Percentiles rank a stretch among this genome's conserved stretches.
Evolutionary conservation across 352 stramenopile species (phyloP).

Genomic region (Stephanocyclus meneghinianus): DNA sequence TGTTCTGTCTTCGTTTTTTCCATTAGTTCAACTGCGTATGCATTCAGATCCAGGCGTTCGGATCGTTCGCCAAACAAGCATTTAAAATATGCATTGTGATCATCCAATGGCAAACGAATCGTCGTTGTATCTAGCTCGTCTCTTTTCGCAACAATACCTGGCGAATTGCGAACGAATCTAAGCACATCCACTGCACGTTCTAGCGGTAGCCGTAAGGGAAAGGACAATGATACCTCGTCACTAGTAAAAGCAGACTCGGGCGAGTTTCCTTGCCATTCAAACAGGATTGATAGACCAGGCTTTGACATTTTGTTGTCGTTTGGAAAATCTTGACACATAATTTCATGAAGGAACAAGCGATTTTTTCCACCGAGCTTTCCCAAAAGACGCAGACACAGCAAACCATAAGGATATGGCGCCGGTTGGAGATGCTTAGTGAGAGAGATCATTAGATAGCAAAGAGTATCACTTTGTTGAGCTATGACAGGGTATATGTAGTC

Average conservation of each 20-base stretch:
- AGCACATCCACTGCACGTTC: conserved; percentile 63
- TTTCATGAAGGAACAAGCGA: conserved; percentile 87
- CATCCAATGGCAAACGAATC: conserved; percentile 6
- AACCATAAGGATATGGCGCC: conserved; percentile 95
- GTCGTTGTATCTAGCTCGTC: conserved; percentile 77
- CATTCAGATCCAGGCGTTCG: conserved; percentile 48
- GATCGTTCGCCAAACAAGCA: conserved; percentile 29
- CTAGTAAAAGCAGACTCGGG: not conserved
- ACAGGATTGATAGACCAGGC: conserved; percentile 46
- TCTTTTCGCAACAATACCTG: conserved; percentile 69
- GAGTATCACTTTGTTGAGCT: conserved; percentile 59
- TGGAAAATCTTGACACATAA: conserved; percentile 40
- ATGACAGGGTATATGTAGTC: conserved; percentile 89
- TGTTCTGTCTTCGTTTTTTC: conserved; percentile 55
- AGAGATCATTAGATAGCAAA: conserved; percentile 94
- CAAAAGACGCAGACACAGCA: conserved; percentile 84
- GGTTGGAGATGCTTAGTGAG: conserved; percentile 93
- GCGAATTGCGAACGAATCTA: conserved; percentile 35
- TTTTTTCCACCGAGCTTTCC: conserved; percentile 96
- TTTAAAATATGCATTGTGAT: conserved; percentile 17
- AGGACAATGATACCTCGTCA: conserved; percentile 25
- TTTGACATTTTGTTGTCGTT: conserved; percentile 24
- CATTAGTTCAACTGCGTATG: conserved; percentile 49
- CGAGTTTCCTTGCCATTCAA: conserved; percentile 38
- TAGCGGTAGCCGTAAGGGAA: conserved; percentile 65